A percentile compares a stretch with the other conserved stretches of the same genome.
Evolutionary conservation across 495 filamentous ascomycete genomes (phyloP).

Genomic region (Podospora pseudopauciseta): DNA sequence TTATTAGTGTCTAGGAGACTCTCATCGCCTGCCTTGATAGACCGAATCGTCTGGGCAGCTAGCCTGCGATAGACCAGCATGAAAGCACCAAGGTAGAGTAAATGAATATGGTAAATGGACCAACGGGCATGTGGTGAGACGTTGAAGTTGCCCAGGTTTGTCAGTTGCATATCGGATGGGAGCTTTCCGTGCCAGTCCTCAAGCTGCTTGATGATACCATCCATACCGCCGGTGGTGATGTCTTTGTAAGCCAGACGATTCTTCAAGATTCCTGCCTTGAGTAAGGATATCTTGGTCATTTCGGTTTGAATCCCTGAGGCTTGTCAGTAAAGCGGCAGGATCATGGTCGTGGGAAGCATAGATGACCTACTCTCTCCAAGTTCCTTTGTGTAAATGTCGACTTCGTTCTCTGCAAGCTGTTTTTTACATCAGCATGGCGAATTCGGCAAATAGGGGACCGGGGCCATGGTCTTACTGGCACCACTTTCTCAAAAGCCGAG

Average conservation of each 20-base stretch:
- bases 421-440: not conserved
- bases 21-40: not conserved
- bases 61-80: constrained; percentile 36
- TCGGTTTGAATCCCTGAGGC: constrained; percentile 29
- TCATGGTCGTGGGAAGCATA: not conserved
- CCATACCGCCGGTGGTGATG: constrained; percentile 18
- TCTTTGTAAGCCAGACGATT: constrained; percentile 28
- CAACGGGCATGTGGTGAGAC: constrained; percentile 18
- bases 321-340: not conserved
- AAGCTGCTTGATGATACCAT: constrained; percentile 25
- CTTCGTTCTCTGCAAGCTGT: constrained; percentile 21
- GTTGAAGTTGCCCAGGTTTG: constrained; percentile 13
- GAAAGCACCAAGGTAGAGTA: constrained; percentile 33
- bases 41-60: constrained; percentile 23
- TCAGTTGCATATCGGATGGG: constrained; percentile 19
- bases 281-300: constrained; percentile 31
- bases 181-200: constrained; percentile 28
- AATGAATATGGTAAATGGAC: constrained; percentile 33
- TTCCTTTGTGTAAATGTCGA: constrained; percentile 19
- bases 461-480: constrained; percentile 15
- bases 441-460: not conserved
- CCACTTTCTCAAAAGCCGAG: constrained; percentile 21
- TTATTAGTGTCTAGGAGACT: not conserved
- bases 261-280: constrained; percentile 31
- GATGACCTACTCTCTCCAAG: constrained; percentile 21